These are phyloP conservation scores for Salix arbutifolia DNA, from an alignment of 345 rosid genomes.

Conservation along the genomic window DNA sequence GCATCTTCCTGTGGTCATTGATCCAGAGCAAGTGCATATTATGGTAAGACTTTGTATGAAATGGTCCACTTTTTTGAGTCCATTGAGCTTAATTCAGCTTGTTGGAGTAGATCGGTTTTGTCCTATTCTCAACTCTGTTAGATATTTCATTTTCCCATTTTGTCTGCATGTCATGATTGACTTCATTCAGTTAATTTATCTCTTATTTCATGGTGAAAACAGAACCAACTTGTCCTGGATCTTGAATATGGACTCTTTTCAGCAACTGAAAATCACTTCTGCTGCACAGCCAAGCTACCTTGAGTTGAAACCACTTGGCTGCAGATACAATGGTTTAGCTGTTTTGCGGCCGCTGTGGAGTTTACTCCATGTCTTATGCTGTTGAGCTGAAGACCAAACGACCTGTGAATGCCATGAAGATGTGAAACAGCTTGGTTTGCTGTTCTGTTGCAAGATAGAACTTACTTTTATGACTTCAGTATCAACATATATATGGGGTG, in stretches of 20 bases:
- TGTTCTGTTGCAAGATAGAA: slow-evolving; percentile 4
- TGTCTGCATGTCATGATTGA: not conserved
- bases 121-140: not conserved
- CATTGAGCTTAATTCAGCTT: not conserved
- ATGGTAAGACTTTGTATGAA: not conserved
- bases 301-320: slow-evolving; percentile 2
- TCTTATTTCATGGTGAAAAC: slow-evolving; percentile 12
- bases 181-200: not conserved
- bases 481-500: not conserved
- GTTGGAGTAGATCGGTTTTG: not conserved
- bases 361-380: not conserved
- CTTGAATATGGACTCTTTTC: not conserved
- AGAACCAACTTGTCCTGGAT: slow-evolving; percentile 11
- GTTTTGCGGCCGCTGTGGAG: not conserved
- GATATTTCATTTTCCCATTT: not conserved
- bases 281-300: slow-evolving; percentile 17
- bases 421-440: slow-evolving; percentile 3
- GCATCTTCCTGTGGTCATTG: not conserved
- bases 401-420: not conserved
- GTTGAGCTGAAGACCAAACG: not conserved
- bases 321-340: not conserved
- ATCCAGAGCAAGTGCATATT: not conserved
- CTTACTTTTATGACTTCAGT: not conserved
- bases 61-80: not conserved
- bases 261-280: slow-evolving; percentile 10